Base-by-base conservation (phyloP, 805 yeast species). In the Pichia pseudocactophila region DNA sequence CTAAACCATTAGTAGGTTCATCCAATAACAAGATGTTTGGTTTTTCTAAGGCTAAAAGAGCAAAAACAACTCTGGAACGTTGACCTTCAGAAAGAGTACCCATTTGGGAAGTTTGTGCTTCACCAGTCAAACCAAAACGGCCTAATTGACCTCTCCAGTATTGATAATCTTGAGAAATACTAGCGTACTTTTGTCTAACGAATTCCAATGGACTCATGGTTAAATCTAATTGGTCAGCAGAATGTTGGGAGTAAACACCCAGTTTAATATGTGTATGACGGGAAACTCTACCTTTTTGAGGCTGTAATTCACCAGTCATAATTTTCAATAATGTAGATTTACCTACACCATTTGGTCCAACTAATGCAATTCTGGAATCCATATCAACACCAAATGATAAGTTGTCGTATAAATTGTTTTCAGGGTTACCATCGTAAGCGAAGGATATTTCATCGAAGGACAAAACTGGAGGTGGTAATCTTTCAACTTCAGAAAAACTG, bases 1-100 rank as follows among this genome's bases (percentile, higher is more conserved):
- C 98, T 68, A 92, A 74, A 76, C 97, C 97, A 76, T 92, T 92
- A 53, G 98, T 92, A 78, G 98, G 98, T 81, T 92, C 98, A 74
- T 92, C 98, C 69, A 92, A 74, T 62, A 92, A 71, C 57, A 92
- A 73, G 65, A 92, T 86, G 69, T 92, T 92, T 59, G 98, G 98
- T 50, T 84, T 71, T 70, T 92, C 97, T 54, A 92, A 74, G 40
- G 98, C 98, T 59, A 92, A 76, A 53, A 92, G 72, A 10, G 97
- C 97, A 61, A 92, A 92, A 44, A 92, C 98, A 54, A 92, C 98
- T 70, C 98, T 82, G 51, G 97, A 90, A 73, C 97, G 84, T 76
- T 92, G 98, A 66, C 98, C 98, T 74, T 92, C 98, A 16, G 97
- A 89, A 52, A 92, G 69, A 15, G 98, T 92, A 55, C 95, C 97